These are phyloP conservation scores for Fistulinella cinereoalba DNA, from an alignment of 1,284 basidiomycete species.

Conservation along the genomic window DNA sequence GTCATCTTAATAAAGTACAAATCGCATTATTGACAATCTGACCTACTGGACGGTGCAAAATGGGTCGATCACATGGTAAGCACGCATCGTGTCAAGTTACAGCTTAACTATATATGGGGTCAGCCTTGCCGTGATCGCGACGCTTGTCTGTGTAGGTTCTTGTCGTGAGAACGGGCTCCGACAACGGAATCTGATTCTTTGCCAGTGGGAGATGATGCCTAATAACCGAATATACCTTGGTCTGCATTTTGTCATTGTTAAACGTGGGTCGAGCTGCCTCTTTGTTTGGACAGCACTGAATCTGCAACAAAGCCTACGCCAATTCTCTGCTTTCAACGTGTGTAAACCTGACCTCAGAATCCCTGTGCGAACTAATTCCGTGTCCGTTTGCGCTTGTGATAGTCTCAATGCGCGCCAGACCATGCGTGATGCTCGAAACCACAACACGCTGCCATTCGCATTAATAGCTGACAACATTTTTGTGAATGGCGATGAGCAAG, in stretches of 20 bases:
- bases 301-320: conserved; percentile 9
- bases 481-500: neutral
- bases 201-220: conserved; percentile 42
- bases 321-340: conserved; percentile 29
- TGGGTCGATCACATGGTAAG: conserved; percentile 45
- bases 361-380: too few relatives aligned
- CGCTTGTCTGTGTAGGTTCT: conserved; percentile 42
- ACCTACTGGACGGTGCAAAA: conserved; percentile 52
- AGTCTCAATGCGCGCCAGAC: neutral
- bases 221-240: conserved; percentile 43
- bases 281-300: neutral
- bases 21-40: conserved; percentile 44
- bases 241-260: conserved; percentile 47
- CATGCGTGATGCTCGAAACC: neutral
- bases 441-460: neutral
- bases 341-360: too few relatives aligned
- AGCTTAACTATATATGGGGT: neutral
- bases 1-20: conserved; percentile 34
- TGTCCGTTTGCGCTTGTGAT: too few relatives aligned
- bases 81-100: neutral
- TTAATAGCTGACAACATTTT: neutral
- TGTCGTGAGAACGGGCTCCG: neutral
- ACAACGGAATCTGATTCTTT: neutral
- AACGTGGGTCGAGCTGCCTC: conserved; percentile 33
- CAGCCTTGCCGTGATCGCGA: conserved; percentile 40